A percentile compares a stretch with the other conserved stretches of the same genome.
Evolutionary conservation across 176 grass and related monocot species (phyloP).

Genomic region (Oryza officinalis): DNA sequence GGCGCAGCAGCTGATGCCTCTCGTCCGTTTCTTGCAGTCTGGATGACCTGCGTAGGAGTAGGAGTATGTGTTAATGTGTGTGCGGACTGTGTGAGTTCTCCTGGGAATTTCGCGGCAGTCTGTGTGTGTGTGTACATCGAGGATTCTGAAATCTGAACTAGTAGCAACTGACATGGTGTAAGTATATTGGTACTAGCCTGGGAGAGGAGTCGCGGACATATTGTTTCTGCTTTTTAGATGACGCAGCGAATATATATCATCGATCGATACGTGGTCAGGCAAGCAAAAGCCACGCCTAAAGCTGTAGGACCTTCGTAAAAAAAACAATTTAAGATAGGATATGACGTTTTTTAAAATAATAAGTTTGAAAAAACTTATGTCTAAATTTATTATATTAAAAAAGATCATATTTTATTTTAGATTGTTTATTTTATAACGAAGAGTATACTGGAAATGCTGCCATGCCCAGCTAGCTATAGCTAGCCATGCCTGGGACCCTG

Average conservation of each 20-base stretch:
- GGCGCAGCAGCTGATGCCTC: background rate
- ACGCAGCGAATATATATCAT: background rate
- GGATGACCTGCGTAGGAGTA: background rate
- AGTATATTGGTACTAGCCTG: no score
- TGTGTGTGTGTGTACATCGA: background rate
- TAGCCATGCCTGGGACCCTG: background rate
- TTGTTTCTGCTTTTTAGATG: background rate
- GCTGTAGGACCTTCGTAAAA: no score
- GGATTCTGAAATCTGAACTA: background rate
- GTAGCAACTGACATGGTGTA: no score
- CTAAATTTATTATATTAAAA: no score
- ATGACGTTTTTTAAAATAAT: no score
- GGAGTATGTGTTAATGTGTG: background rate
- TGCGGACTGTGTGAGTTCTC: background rate
- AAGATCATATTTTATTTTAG: no score
- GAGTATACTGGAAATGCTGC: constrained; percentile 5
- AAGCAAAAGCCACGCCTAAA: background rate
- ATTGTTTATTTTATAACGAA: no score
- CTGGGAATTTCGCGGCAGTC: background rate
- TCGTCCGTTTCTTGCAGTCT: background rate
- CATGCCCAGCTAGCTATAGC: background rate
- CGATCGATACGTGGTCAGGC: background rate
- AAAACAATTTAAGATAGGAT: no score
- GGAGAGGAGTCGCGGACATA: background rate
- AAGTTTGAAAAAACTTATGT: no score